phyloP scores from a whole-genome alignment of 352 stramenopile genomes.

The Albugo candida region DNA sequence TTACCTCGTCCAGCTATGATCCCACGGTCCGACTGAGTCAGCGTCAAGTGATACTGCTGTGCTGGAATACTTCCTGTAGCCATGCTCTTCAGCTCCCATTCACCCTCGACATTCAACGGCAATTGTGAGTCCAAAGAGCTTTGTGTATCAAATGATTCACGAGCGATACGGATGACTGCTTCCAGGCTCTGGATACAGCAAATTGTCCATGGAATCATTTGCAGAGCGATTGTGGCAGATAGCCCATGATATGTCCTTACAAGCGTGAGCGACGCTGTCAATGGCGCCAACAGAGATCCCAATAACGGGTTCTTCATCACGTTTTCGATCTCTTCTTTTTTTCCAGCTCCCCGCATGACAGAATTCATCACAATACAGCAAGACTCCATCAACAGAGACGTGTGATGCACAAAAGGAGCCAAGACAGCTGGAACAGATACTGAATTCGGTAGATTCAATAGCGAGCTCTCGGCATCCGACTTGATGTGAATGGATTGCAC shows the following conservation, averaged over 20 bases:
- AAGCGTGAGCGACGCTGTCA: constrained; percentile 40
- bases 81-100: constrained; percentile 80
- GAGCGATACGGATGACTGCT: constrained; percentile 35
- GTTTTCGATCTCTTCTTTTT: too few relatives aligned
- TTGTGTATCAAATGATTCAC: constrained; percentile 7
- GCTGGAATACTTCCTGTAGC: constrained; percentile 69
- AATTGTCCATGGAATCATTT: constrained; percentile 40
- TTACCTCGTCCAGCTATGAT: constrained; percentile 47
- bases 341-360: constrained; percentile 13
- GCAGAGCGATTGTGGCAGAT: constrained; percentile 38
- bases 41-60: constrained; percentile 65
- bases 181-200: constrained; percentile 37
- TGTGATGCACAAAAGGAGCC: constrained; percentile 58
- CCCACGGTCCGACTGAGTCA: constrained; percentile 47
- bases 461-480: constrained; percentile 9
- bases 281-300: constrained; percentile 34
- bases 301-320: constrained; percentile 20
- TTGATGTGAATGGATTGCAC: constrained; percentile 25
- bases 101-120: constrained; percentile 43
- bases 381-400: constrained; percentile 30
- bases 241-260: constrained; percentile 53
- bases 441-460: constrained; percentile 16
- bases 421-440: constrained; percentile 42
- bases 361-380: constrained; percentile 10
- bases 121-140: constrained; percentile 12